Conservation (phyloP, 2,329 filamentous ascomycete genomes). For the Xylaria sp. region DNA sequence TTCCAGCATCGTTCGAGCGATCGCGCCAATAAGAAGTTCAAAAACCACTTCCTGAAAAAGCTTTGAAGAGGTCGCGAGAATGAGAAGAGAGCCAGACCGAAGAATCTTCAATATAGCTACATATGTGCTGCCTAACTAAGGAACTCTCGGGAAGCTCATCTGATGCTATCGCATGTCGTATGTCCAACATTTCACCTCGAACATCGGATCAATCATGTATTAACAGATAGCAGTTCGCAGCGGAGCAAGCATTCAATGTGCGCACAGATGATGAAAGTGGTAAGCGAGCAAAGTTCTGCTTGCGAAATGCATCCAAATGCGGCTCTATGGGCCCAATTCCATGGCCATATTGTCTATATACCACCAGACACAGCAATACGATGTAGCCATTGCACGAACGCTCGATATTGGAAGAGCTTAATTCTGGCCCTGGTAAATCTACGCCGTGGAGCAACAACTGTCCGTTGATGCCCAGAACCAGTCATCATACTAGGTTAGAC, state of each 20-base stretch:
- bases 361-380: background rate
- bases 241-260: background rate
- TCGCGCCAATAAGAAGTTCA: conserved; percentile 91
- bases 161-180: background rate
- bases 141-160: background rate
- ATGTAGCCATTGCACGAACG: background rate
- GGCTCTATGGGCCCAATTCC: background rate
- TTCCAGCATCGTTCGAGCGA: conserved; percentile 86
- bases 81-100: background rate
- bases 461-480: background rate
- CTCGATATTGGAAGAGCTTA: background rate
- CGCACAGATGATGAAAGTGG: background rate
- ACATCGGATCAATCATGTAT: too few relatives aligned
- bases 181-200: background rate
- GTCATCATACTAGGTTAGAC: background rate
- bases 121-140: background rate
- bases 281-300: background rate
- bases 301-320: background rate
- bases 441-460: background rate
- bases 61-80: conserved; percentile 57
- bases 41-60: conserved; percentile 79
- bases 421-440: too few relatives aligned
- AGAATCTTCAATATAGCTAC: background rate
- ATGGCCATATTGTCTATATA: background rate
- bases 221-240: background rate